Evolutionary conservation across 305 asterid species (phyloP), one percentile per base, ranked within the genome.

Genomic region (Petunia hybrid): DNA sequence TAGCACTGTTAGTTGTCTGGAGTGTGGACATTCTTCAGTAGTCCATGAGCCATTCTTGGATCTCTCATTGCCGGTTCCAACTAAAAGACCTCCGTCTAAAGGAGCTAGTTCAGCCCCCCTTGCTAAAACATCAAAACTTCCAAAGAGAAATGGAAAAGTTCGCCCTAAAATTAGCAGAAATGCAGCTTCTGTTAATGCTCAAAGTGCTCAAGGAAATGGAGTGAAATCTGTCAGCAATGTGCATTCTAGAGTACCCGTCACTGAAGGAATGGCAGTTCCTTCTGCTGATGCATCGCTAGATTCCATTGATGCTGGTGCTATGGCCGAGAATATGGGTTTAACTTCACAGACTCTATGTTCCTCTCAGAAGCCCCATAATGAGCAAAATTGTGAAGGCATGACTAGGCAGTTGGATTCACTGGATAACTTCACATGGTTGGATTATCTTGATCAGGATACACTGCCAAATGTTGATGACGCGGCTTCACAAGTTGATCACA

Each of bases 21-120:
- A 92, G 83, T 96, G 99, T 84, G 93, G 93, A 59, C 91, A 92
- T 83, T 80, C 95, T 51, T 94, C 99, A 51, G 87, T 93, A 59
- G 91, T 88, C 74, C 79, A 86, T 79, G 99, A 96, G 85, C 95
- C 97, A 6, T 91, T 88, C 89, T 85, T 96, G 85, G 98, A 96
- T 90, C 93, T 96, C 61, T 96, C 98, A 0, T 85, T 96, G 87
- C 94, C 98, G 8, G 92, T 94, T 84, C 99, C 95, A 45, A 90
- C 92, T 60, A 94, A 89, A 88, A 94, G 89, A 85, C 87, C 97
- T 83, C 89, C 91, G 13, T 79, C 90, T 48, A 90, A 69, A 84
- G 88, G 78, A 85, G 22, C 77, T 61, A 93, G 84, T 81, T 86
- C 81, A 66, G 85, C 79, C 55, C 56, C 83, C 85, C 90, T 91